Evolutionary conservation across 148 eudicot species (phyloP).

Genomic region (Talinum fruticosum): DNA sequence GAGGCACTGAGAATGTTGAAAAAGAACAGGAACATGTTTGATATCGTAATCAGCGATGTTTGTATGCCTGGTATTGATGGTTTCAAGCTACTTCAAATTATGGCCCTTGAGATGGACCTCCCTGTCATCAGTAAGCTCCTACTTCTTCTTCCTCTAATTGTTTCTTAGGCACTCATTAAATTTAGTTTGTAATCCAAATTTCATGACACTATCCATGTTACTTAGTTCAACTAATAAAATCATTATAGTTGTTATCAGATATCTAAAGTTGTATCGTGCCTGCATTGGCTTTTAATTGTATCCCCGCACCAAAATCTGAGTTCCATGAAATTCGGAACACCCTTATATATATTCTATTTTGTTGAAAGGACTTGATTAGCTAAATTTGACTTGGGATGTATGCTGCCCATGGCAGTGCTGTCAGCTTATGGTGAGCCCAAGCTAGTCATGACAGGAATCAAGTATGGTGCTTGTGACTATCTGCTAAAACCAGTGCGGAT

Average conservation of each 20-base stretch:
- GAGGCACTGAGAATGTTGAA: slow-evolving; percentile 64
- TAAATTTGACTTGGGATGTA: slow-evolving; percentile 1
- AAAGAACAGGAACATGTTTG: slow-evolving; percentile 55
- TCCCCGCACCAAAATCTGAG: too few relatives aligned
- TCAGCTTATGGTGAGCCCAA: slow-evolving; percentile 69
- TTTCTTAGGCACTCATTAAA: too few relatives aligned
- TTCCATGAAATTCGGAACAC: too few relatives aligned
- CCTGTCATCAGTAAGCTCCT: slow-evolving; percentile 79
- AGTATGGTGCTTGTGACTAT: slow-evolving; percentile 88
- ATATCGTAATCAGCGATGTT: slow-evolving; percentile 70
- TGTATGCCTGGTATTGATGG: slow-evolving; percentile 99
- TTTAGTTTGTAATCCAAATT: too few relatives aligned
- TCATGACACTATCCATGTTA: too few relatives aligned
- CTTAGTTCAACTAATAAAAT: too few relatives aligned
- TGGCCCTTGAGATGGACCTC: slow-evolving; percentile 84
- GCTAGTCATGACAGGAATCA: slow-evolving; percentile 79
- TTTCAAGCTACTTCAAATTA: slow-evolving; percentile 79
- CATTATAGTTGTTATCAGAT: too few relatives aligned
- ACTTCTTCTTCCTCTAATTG: neutral
- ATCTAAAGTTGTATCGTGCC: too few relatives aligned
- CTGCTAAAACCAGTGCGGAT: slow-evolving; percentile 83
- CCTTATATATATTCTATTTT: too few relatives aligned
- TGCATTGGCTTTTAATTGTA: too few relatives aligned
- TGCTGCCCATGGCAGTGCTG: slow-evolving; percentile 50
- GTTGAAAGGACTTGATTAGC: too few relatives aligned